A percentile compares a stretch with the other conserved stretches of the same genome.
These are phyloP conservation scores for Candida germanica DNA, from an alignment of 805 yeast genomes.

Conservation along the genomic window DNA sequence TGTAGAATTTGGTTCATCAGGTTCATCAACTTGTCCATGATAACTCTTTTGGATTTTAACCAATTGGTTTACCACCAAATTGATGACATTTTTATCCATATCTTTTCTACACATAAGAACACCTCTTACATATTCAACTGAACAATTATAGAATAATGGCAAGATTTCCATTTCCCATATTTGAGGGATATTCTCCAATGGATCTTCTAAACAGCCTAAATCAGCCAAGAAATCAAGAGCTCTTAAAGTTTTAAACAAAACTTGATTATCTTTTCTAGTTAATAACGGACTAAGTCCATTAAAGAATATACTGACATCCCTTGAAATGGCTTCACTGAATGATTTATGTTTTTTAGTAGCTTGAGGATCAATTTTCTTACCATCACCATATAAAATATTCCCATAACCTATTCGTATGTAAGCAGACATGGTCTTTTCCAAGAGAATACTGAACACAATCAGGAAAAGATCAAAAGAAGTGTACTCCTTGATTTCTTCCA, in stretches of 20 bases:
- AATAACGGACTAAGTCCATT: conserved; percentile 34
- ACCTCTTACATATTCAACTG: conserved; percentile 64
- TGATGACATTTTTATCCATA: conserved; percentile 30
- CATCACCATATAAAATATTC: conserved; percentile 39
- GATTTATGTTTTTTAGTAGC: conserved; percentile 34
- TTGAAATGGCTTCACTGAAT: conserved; percentile 34
- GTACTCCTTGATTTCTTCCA: conserved; percentile 56
- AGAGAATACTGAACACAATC: conserved; percentile 35
- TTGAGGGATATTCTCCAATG: conserved; percentile 31
- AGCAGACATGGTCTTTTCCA: conserved; percentile 36
- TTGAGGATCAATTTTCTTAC: conserved; percentile 39
- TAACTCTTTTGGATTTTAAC: conserved; percentile 27
- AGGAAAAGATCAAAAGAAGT: conserved; percentile 41
- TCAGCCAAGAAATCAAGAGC: conserved; percentile 41
- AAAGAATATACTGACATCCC: conserved; percentile 39
- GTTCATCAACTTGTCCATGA: conserved; percentile 33
- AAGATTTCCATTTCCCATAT: conserved; percentile 60
- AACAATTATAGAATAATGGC: conserved; percentile 70
- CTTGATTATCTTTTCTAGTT: conserved; percentile 38
- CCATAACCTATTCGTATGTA: conserved; percentile 40
- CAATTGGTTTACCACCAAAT: conserved; percentile 25
- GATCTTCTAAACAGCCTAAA: conserved; percentile 38
- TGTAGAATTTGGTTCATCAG: conserved; percentile 27
- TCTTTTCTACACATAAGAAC: conserved; percentile 54
- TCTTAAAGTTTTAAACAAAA: conserved; percentile 36